These are phyloP conservation scores for Globisporangium alternatum DNA, from an alignment of 352 stramenopile species.

Conservation along the genomic window DNA sequence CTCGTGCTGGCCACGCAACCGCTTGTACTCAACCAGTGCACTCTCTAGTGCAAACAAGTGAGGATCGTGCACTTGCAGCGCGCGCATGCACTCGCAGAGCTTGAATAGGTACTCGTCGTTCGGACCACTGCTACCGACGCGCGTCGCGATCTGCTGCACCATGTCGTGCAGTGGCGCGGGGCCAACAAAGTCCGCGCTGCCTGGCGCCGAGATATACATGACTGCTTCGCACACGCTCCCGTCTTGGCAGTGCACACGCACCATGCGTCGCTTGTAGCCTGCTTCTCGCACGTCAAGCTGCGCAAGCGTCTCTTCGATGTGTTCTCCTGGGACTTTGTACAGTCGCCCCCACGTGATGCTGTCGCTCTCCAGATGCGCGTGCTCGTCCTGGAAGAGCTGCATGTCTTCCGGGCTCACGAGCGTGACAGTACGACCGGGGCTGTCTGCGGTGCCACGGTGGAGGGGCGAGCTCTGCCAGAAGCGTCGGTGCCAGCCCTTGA, in stretches of 20 bases:
- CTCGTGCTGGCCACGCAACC: background rate
- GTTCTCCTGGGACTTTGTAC: slow-evolving; percentile 81
- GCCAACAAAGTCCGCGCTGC: slow-evolving; percentile 84
- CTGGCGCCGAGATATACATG: slow-evolving; percentile 82
- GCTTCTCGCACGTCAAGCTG: slow-evolving; percentile 86
- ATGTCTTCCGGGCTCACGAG: slow-evolving; percentile 81
- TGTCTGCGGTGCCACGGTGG: slow-evolving; percentile 77
- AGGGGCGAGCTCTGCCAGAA: slow-evolving; percentile 90
- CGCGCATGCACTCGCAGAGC: slow-evolving; percentile 78
- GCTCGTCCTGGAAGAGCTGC: slow-evolving; percentile 67
- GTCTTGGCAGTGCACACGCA: slow-evolving; percentile 78
- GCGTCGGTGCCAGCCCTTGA: slow-evolving; percentile 81
- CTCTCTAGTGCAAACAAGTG: slow-evolving; percentile 73
- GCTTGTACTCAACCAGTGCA: slow-evolving; percentile 59
- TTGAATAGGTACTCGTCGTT: slow-evolving; percentile 87
- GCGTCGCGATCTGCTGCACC: slow-evolving; percentile 74
- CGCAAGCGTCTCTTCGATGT: slow-evolving; percentile 69
- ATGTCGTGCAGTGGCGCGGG: slow-evolving; percentile 68
- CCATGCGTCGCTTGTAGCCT: slow-evolving; percentile 74
- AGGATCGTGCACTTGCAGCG: slow-evolving; percentile 67
- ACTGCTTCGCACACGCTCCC: slow-evolving; percentile 60
- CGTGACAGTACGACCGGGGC: slow-evolving; percentile 81
- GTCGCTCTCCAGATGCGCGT: slow-evolving; percentile 58
- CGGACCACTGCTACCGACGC: slow-evolving; percentile 62
- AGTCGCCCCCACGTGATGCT: slow-evolving; percentile 82